These are phyloP conservation scores for Basidiobolus meristosporus DNA, from an alignment of 371 early-diverging fungal genomes.

Conservation along the genomic window DNA sequence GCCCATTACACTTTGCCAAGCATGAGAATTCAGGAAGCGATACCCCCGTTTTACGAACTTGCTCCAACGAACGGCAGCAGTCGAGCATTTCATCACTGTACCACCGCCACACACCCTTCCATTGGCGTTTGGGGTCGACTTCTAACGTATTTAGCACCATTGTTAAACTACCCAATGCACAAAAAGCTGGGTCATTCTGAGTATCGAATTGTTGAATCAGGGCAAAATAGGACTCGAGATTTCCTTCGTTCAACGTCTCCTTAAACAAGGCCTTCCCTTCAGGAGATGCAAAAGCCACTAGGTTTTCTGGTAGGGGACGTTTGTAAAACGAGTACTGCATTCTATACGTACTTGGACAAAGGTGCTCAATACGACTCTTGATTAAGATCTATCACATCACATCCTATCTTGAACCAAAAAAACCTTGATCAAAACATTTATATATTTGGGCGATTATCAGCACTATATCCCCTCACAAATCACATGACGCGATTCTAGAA, in stretches of 20 bases:
- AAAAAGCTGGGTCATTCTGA: conserved; percentile 75
- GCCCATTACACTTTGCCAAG: conserved; percentile 4
- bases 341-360: too few species aligned
- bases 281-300: conserved; percentile 58
- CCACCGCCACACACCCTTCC: conserved; percentile 94
- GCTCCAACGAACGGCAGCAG: conserved; percentile 57
- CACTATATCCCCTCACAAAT: too few species aligned
- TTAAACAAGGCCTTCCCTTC: conserved; percentile 61
- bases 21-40: conserved; percentile 79
- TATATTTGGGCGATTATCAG: too few species aligned
- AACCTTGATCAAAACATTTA: too few species aligned
- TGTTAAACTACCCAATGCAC: conserved; percentile 51
- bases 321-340: conserved; percentile 49
- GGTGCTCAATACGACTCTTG: too few species aligned
- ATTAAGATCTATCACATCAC: too few species aligned
- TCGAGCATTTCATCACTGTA: conserved; percentile 72
- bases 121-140: conserved; percentile 67
- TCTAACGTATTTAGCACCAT: conserved; percentile 86
- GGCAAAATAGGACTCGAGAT: conserved; percentile 72
- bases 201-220: conserved; percentile 76
- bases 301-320: conserved; percentile 41
- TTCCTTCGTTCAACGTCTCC: conserved; percentile 47
- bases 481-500: too few species aligned
- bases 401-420: too few species aligned
- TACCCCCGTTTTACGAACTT: conserved; percentile 63